Evolutionary conservation across 495 filamentous ascomycete genomes (phyloP), one percentile per base, ranked within the genome.

Genomic region (Lichenothelia convexa): DNA sequence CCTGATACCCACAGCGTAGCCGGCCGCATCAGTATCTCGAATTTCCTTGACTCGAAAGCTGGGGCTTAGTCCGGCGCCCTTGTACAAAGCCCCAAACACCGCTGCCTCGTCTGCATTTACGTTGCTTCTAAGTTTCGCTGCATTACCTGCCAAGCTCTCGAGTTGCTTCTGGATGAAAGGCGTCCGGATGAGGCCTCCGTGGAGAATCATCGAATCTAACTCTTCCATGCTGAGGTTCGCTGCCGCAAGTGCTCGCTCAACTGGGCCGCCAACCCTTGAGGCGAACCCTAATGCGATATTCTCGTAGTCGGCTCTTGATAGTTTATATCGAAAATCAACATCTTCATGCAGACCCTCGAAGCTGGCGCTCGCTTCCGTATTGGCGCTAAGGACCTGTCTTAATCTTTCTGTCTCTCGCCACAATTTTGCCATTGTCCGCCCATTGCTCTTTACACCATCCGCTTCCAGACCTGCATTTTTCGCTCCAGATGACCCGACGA

Each of bases 21-120:
- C 57, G 22, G 83, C 73, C 12, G 60, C 67, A 41, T 99, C 89
- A 36, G 58, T 68, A 30, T 77, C 68, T 36, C 78, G 67, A 42
- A 99, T 95, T 47, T 95, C 91, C 64, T 93, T 99, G 47, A 99
- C 91, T 35, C 80, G 74, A 68, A 99, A 99, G 50, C 75, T 84
- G 23, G 86, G 83, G 57, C 80, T 91, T 34, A 95, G 66, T 42
- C 75, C 75, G 32, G 91, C 91, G 20, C 78, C 91, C 51, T 83
- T 82, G 66, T 95, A 95, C 15, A 82, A 84, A 34, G 91, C 91
- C 45, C 91, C 91, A 56, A 99, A 92, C 12, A 93, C 89, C 33
- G 91, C 89, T 12, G 91, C 73, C 60, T 99, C 91, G 54, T 99
- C 91, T 19, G 86, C 77, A 57, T 99, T 99, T 46, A 99, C 91